A percentile compares a stretch with the other conserved stretches of the same genome.
These are phyloP conservation scores for Oidiodendron maius DNA, from an alignment of 495 filamentous ascomycete species.

Conservation along the genomic window DNA sequence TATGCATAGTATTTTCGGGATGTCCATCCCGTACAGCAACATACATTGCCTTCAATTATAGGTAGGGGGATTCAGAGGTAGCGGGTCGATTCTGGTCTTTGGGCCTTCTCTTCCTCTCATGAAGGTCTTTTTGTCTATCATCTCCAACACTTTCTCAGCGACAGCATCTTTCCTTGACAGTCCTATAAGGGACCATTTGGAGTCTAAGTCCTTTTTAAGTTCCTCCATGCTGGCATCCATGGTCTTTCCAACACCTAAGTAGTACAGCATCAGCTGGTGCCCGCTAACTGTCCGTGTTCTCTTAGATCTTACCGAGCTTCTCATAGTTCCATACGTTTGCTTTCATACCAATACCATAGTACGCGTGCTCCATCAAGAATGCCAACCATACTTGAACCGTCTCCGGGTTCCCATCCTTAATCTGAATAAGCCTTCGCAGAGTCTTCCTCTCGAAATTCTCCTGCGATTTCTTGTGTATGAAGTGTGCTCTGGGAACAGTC, in stretches of 20 bases:
- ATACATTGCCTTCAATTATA: background rate
- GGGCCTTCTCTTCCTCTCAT: conserved; percentile 19
- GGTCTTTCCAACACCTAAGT: conserved; percentile 60
- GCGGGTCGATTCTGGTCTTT: conserved; percentile 2
- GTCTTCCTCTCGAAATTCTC: conserved; percentile 97
- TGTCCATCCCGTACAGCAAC: background rate
- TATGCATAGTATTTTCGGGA: background rate
- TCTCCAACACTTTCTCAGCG: conserved; percentile 48
- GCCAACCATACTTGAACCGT: conserved; percentile 86
- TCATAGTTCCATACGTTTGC: conserved; percentile 91
- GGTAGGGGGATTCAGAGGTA: background rate
- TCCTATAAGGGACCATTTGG: conserved; percentile 60
- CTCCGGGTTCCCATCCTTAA: conserved; percentile 87
- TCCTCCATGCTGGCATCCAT: conserved; percentile 57
- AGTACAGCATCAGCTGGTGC: background rate
- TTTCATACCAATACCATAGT: conserved; percentile 97
- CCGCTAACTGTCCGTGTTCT: conserved; percentile 9
- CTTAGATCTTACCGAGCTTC: conserved; percentile 50
- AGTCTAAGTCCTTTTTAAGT: conserved; percentile 52
- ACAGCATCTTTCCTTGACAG: conserved; percentile 43
- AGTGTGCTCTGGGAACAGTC: conserved; percentile 86
- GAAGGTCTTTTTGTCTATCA: conserved; percentile 45
- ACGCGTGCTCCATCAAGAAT: conserved; percentile 82
- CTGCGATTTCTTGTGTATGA: conserved; percentile 94
- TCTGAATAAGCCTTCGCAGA: conserved; percentile 79